Base-by-base conservation (phyloP, 176 grass and related monocot species). In the Lolium perenne region DNA sequence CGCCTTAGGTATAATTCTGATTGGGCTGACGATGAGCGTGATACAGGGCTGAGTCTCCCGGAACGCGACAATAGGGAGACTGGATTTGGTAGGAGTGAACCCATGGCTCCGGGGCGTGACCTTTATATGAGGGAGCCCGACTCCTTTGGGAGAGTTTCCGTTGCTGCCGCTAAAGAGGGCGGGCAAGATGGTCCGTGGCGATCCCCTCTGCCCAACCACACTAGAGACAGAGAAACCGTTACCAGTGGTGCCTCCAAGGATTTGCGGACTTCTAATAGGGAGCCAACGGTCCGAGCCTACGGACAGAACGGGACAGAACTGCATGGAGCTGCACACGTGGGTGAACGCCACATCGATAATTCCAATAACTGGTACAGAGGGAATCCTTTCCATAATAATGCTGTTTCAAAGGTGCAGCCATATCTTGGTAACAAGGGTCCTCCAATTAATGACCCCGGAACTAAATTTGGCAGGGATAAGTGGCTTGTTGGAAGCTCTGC, bases 11-110 rank as follows among this genome's bases (percentile, higher is more conserved):
- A 94, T 75, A 88, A 95, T 78, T 95, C 97, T 71, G 97, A 96
- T 14, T 98, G 97, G 97, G 94, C 92, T 66, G 97, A 98, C 64
- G 97, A 98, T 77, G 97, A 98, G 71, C 97, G 97, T 60, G 93
- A 98, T 77, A 98, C 94, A 14, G 90, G 85, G 40, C 85, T 98
- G 9, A 91, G 88, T 83, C 90, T 98, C 26, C 97, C 88, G 13
- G 97, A 94, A 76, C 84, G 94, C 20, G 90, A 88, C 15, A 89
- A 54, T 20, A 91, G 86, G 48, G 93, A 95, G 81, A 74, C 78
- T 17, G 90, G 90, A 71, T 87, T 91, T 80, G 86, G 82, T 70
- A 91, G 87, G 80, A 85, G 82, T 41, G 94, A 95, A 58, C 18
- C 78, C 35, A 40, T 62, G 70, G 63, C 84, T 83, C 46, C 76